Base-by-base conservation (phyloP, 306 rosid species). In the Cicer judaicum region DNA sequence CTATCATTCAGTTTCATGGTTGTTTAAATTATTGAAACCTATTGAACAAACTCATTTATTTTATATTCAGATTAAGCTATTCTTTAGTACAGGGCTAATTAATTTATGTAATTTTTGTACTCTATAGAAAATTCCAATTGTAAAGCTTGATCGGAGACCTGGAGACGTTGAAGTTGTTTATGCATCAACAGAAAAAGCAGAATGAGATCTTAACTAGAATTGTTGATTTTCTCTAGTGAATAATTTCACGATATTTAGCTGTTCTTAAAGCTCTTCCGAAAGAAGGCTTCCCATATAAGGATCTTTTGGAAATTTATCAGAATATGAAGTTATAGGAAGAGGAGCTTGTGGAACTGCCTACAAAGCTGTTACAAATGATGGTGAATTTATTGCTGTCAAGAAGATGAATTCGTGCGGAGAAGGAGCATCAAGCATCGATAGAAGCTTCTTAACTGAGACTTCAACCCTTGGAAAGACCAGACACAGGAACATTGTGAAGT, bases 81-180 rank as follows among this genome's bases (percentile, higher is more conserved):
- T 81, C 56, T 68, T 15, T 10, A 62, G 36, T 41, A 40, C 59
- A 48, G 3, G 70, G 57, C 52, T 72, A 76, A 40, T 38, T 56
- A 38, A 48, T 38, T 46, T 77, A 67, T 34, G 12, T 49, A 36
- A 34, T 18, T 39, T n/a, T 19, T 54, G 57, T 4, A 57, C 61
- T 74, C 7, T 83, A 73, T 92, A 95, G 99, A 83, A 95, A 90
- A 87, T 95, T 79, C 90, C 96, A 55, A 88, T 90, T 42, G 84
- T 85, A 65, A 85, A 50, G 67, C 81, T 92, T 80, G 98, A 75
- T 53, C 87, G 98, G 52, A 86, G 99, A 79, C 89, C 96, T 11
- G 99, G 99, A 44, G 99, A 95, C 56, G 96, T 92, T 11, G 99
- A 92, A 83, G 60, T 84, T 48, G 93, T 95, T 49, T 95, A 92